Evolutionary conservation across 1,284 basidiomycete genomes (phyloP).

Genomic region (Fomitopsis pinicola): DNA sequence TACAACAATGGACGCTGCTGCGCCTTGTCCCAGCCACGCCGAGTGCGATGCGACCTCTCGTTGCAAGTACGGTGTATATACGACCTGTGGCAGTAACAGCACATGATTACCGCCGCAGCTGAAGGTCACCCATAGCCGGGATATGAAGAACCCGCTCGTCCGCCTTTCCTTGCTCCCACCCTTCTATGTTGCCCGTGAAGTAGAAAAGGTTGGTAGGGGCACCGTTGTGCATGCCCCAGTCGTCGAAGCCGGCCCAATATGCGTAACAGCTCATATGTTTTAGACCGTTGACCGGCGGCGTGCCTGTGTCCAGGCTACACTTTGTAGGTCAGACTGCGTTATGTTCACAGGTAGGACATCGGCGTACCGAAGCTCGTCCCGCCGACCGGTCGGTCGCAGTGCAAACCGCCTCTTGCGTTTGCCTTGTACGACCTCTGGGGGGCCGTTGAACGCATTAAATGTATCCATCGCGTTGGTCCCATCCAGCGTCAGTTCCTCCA

Average conservation of each 20-base stretch:
- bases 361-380: constrained; percentile 35
- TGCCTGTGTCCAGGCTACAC: constrained; percentile 16
- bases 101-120: background rate
- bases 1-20: background rate
- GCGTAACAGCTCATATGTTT: constrained; percentile 31
- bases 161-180: background rate
- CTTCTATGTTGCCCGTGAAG: constrained; percentile 12
- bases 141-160: background rate
- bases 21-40: background rate
- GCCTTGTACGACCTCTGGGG: constrained; percentile 3
- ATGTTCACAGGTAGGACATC: too few species aligned
- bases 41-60: background rate
- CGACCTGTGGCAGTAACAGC: background rate
- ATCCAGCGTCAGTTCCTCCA: constrained; percentile 28
- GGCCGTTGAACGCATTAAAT: constrained; percentile 17
- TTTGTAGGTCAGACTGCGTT: background rate
- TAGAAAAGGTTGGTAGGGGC: constrained; percentile 20
- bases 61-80: background rate
- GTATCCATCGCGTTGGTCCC: constrained; percentile 25
- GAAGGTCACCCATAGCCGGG: background rate
- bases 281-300: constrained; percentile 44
- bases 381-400: constrained; percentile 32
- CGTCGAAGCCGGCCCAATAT: constrained; percentile 22
- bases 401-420: constrained; percentile 19
- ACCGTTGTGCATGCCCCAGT: constrained; percentile 17